Percentiles rank a stretch among this genome's conserved stretches.
These are phyloP conservation scores for Kalanchoe fedtschenkoi DNA, from an alignment of 164 flowering plant species.

Conservation along the genomic window DNA sequence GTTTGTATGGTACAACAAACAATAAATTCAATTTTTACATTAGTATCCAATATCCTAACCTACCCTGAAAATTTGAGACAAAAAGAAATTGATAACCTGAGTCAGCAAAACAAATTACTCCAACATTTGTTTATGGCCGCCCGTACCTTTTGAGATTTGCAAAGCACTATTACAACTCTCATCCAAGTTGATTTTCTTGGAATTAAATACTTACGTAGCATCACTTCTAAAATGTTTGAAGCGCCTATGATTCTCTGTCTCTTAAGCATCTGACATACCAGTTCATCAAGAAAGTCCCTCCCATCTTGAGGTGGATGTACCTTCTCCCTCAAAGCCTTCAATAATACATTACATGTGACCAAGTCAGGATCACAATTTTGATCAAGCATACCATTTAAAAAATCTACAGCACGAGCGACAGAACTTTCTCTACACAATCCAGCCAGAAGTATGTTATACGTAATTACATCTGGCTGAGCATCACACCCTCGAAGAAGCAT, in stretches of 20 bases:
- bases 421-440: conserved; percentile 48
- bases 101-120: conserved; percentile 22
- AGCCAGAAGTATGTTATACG: conserved; percentile 62
- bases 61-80: neutral
- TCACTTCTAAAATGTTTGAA: conserved; percentile 48
- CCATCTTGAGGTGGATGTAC: conserved; percentile 49
- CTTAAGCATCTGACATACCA: conserved; percentile 45
- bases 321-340: conserved; percentile 47
- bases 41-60: neutral
- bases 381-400: conserved; percentile 60
- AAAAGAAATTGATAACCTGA: neutral
- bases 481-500: conserved; percentile 50
- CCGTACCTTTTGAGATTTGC: conserved; percentile 42
- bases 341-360: conserved; percentile 56
- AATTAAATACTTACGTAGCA: conserved; percentile 59
- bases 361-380: conserved; percentile 67
- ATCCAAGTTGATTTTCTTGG: conserved; percentile 64
- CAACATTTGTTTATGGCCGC: conserved; percentile 49
- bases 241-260: conserved; percentile 45
- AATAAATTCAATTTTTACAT: neutral
- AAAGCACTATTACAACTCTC: conserved; percentile 35
- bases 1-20: neutral
- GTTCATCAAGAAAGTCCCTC: conserved; percentile 64
- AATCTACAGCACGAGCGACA: conserved; percentile 50
- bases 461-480: conserved; percentile 64